Percentiles rank a stretch among this genome's conserved stretches.
Evolutionary conservation across 164 flowering plant genomes (phyloP).

Genomic region (Hamamelis virginiana): DNA sequence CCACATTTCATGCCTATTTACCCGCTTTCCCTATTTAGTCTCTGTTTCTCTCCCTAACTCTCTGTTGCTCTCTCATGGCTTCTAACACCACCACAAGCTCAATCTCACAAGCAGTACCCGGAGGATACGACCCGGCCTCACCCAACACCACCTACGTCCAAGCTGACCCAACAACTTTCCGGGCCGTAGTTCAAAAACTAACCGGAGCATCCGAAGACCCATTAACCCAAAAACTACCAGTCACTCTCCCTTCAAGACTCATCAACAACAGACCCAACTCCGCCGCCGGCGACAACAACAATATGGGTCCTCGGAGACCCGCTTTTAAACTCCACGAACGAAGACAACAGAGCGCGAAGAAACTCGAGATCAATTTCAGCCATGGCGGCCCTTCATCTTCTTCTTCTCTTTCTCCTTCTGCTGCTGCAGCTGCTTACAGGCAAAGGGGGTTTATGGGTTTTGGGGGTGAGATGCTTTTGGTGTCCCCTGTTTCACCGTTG

Average conservation of each 20-base stretch:
- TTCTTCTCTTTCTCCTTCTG: background rate
- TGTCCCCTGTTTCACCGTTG: conserved; percentile 59
- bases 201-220: conserved; percentile 50
- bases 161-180: conserved; percentile 63
- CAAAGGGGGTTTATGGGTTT: conserved; percentile 7
- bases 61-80: conserved; percentile 10
- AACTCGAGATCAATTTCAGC: conserved; percentile 48
- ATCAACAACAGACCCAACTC: conserved; percentile 9
- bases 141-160: conserved; percentile 61
- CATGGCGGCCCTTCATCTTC: background rate
- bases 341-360: conserved; percentile 43
- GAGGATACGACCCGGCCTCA: conserved; percentile 13
- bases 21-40: no score
- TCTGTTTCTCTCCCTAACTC: background rate
- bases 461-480: conserved; percentile 18
- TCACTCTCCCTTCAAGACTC: conserved; percentile 20
- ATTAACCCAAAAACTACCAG: conserved; percentile 31
- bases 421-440: background rate
- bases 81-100: conserved; percentile 11
- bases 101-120: conserved; percentile 1
- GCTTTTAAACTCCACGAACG: conserved; percentile 61
- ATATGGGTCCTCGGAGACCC: conserved; percentile 34
- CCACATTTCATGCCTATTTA: background rate
- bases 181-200: conserved; percentile 55
- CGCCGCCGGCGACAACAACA: conserved; percentile 12